Percentiles rank a stretch among this genome's conserved stretches.
Conservation (phyloP, 179 eudicot genomes). For the Amaranthus tricolor region DNA sequence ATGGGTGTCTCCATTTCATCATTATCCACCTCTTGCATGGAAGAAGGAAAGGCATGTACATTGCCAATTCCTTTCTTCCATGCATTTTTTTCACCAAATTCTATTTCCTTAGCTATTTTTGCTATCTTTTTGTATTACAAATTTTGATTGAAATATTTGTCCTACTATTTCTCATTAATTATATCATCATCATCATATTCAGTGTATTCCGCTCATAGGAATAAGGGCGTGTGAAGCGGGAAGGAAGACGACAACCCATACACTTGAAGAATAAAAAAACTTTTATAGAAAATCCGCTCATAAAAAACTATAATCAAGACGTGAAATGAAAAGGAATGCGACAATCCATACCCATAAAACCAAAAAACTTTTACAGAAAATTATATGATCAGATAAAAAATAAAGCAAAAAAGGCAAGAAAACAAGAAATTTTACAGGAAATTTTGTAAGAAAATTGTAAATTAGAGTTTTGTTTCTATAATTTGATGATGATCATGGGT, state of each 20-base stretch:
- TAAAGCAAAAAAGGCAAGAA: not conserved
- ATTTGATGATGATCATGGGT: no score
- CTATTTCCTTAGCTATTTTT: constrained; percentile 27
- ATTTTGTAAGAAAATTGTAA: not conserved
- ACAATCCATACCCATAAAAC: no score
- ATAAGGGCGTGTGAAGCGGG: no score
- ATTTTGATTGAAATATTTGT: not conserved
- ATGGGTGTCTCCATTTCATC: constrained; percentile 32
- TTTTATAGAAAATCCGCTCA: no score
- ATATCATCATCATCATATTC: no score
- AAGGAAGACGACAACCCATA: no score
- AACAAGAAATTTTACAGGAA: not conserved
- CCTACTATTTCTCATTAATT: no score
- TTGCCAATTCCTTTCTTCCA: constrained; percentile 33
- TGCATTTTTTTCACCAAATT: constrained; percentile 18
- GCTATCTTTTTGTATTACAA: constrained; percentile 10
- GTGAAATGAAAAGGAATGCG: no score
- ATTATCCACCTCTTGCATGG: constrained; percentile 21
- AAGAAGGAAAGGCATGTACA: constrained; percentile 30
- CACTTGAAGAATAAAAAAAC: no score
- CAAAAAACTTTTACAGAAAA: no score
- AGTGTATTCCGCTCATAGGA: no score
- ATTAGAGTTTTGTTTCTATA: not conserved
- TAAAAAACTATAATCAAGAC: no score
- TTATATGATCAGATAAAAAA: not conserved